These are phyloP conservation scores for Neonothopanus nambi DNA, from an alignment of 1,284 basidiomycete genomes.

Conservation along the genomic window DNA sequence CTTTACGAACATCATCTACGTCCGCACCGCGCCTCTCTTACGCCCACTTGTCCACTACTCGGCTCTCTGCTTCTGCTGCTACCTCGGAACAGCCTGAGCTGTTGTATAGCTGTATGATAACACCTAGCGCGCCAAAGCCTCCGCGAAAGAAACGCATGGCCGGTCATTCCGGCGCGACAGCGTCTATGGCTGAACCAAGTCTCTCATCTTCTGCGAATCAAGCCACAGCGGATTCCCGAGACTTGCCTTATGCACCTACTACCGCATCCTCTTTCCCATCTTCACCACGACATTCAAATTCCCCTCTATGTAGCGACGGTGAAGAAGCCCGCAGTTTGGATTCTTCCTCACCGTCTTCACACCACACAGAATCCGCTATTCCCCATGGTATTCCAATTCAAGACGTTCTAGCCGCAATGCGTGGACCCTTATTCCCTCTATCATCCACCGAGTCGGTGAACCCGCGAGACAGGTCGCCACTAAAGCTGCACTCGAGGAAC, in stretches of 20 bases:
- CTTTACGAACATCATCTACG: not conserved
- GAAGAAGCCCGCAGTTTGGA: too few relatives aligned
- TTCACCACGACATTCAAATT: slow-evolving; percentile 17
- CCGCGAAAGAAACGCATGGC: too few relatives aligned
- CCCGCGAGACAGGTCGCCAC: not conserved
- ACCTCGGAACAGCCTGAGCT: slow-evolving; percentile 2
- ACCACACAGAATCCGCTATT: too few relatives aligned
- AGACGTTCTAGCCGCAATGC: slow-evolving; percentile 58
- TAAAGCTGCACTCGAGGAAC: not conserved
- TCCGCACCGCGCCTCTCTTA: slow-evolving; percentile 9
- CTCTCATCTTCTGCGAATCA: too few relatives aligned
- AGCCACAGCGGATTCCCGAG: too few relatives aligned
- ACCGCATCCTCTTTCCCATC: slow-evolving; percentile 8
- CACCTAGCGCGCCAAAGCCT: too few relatives aligned
- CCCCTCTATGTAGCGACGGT: not conserved
- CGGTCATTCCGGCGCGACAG: too few relatives aligned
- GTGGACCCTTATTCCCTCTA: slow-evolving; percentile 56
- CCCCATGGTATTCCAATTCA: slow-evolving; percentile 46
- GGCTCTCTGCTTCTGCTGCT: not conserved
- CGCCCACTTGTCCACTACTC: slow-evolving; percentile 6
- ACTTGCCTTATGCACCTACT: slow-evolving; percentile 10
- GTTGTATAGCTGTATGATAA: not conserved
- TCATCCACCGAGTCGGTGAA: slow-evolving; percentile 1
- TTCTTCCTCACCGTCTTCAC: too few relatives aligned
- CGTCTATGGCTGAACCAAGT: too few relatives aligned